Base-by-base conservation (phyloP, 192 early-diverging fungal genomes). In the Podila clonocystis region DNA sequence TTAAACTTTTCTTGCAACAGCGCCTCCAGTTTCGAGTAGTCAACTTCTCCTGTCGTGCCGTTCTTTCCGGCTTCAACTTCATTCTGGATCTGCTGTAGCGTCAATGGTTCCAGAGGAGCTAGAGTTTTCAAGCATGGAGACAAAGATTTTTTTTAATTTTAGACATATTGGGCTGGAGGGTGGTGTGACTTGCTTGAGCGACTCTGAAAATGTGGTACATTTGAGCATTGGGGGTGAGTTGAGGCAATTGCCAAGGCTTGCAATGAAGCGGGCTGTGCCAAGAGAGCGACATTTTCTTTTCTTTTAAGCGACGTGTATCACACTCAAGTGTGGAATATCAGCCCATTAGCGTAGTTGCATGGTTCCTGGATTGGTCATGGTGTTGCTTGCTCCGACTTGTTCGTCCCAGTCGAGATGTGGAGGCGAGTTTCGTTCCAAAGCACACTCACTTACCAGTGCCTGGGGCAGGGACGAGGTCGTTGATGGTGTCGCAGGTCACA, bases 401-500 rank as follows among this genome's bases (percentile, higher is more conserved):
- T 45, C 4, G 41, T 45, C 41, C 8, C 13, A 45, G 41, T 45
- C 41, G 41, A 15, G 41, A 45, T 45, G 41, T 45, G 41, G 41
- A 45, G 13, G 41, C 41, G 41, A 45, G 15, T 45, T 45, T 45
- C 41, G 11, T 17, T 45, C 41, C 41, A 45, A 15, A 45, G 41
- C 4, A 17, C 41, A 17, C 41, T 41, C 41, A 74, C 77, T 50
- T 85, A 85, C 84, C 69, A 64, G 33, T 60, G 61, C 70, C 74
- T 41, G 63, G 29, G 36, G 74, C 48, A 12, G 87, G 83, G 30
- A 85, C 84, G 28, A 94, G 68, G 59, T 95, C 92, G 75, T 95
- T 95, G 64, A 95, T 88, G 1, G 95, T 95, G 36, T 95, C 93
- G 85, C 97, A 98, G 11, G 96, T 93, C 9, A 96, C 95, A 84